Evolutionary conservation across 176 grass and related monocot species (phyloP).

Genomic region (Carex parvula): DNA sequence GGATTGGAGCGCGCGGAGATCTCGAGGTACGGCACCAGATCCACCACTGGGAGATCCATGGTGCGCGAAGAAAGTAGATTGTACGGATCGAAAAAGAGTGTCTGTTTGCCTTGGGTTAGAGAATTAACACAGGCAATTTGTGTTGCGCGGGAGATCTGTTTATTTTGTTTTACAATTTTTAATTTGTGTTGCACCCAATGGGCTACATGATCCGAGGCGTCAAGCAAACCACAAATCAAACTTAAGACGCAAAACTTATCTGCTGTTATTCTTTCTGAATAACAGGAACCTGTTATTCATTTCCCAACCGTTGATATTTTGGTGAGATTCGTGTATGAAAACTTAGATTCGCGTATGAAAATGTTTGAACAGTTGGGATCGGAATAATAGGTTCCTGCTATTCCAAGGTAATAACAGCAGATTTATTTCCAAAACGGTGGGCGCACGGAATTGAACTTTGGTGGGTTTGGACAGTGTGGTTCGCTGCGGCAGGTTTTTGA

Average conservation of each 20-base stretch:
- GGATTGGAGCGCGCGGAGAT: slow-evolving; percentile 6
- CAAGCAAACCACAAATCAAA: slow-evolving; percentile 30
- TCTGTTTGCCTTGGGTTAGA: background rate
- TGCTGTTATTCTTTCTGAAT: too few species aligned
- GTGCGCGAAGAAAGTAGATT: background rate
- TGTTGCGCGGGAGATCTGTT: slow-evolving; percentile 41
- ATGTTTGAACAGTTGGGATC: too few species aligned
- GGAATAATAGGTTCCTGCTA: too few species aligned
- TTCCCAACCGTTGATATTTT: too few species aligned
- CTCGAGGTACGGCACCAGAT: slow-evolving; percentile 73
- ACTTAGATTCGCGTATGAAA: too few species aligned
- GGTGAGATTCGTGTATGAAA: too few species aligned
- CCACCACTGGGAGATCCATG: slow-evolving; percentile 88
- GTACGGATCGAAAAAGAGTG: background rate
- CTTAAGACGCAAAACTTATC: slow-evolving; percentile 2
- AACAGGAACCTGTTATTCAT: too few species aligned
- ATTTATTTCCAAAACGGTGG: background rate
- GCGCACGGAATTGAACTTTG: slow-evolving; percentile 29
- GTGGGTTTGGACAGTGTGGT: slow-evolving; percentile 14
- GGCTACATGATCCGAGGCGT: slow-evolving; percentile 14
- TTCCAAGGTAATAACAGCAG: too few species aligned
- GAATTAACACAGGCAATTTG: background rate
- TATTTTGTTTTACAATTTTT: slow-evolving; percentile 2
- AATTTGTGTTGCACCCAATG: background rate
- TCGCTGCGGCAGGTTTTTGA: slow-evolving; percentile 4